Evolutionary conservation across 305 asterid species (phyloP).

Genomic region (Ruellia speciosa): DNA sequence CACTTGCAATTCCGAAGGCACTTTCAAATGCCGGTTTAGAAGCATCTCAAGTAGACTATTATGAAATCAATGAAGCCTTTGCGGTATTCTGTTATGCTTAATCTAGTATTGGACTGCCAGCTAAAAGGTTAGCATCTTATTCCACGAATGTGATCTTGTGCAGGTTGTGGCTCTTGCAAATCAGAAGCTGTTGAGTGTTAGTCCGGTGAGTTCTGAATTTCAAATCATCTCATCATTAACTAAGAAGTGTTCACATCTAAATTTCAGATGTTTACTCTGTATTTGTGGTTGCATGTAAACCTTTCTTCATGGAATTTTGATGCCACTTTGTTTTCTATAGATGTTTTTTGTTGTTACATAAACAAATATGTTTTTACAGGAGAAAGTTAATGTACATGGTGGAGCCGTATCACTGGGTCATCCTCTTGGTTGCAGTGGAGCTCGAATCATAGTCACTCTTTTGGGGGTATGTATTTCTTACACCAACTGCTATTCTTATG

Average conservation of each 20-base stretch:
- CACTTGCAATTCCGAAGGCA: conserved; percentile 94
- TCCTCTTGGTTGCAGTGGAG: conserved; percentile 99
- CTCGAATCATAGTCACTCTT: conserved; percentile 89
- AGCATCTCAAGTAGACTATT: conserved; percentile 73
- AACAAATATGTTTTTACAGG: conserved; percentile 41
- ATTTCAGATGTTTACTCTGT: not conserved
- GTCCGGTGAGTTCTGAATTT: conserved; percentile 48
- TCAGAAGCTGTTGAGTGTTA: conserved; percentile 71
- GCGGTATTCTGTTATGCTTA: conserved; percentile 40
- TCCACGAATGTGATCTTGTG: conserved; percentile 18
- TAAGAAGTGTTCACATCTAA: not conserved
- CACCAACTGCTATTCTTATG: not conserved
- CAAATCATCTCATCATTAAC: not conserved
- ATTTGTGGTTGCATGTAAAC: not conserved
- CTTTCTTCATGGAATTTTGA: not conserved
- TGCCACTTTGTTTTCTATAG: not conserved
- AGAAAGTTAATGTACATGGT: conserved; percentile 78
- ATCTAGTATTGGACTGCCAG: not conserved
- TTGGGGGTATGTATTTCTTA: conserved; percentile 60
- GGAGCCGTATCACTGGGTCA: conserved; percentile 97
- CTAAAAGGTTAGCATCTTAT: conserved; percentile 13
- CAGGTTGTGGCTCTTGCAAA: conserved; percentile 98
- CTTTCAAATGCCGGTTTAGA: conserved; percentile 74
- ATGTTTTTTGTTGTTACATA: not conserved
- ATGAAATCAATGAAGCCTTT: conserved; percentile 94